Percentiles rank a stretch among this genome's conserved stretches.
These are phyloP conservation scores for Apiospora koreana DNA, from an alignment of 2,329 filamentous ascomycete species.

Conservation along the genomic window DNA sequence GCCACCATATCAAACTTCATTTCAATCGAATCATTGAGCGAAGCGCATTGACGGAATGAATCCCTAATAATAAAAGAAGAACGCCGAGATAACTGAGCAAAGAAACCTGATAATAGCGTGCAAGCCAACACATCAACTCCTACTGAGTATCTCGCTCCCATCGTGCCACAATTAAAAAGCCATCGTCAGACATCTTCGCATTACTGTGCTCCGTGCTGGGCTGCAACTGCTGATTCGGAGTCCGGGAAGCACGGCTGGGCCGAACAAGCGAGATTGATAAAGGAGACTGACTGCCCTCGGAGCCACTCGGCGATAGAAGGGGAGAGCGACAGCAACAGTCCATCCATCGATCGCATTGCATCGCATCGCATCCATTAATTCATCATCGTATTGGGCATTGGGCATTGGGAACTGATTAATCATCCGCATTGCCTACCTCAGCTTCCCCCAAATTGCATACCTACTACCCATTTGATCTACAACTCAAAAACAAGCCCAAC, in stretches of 20 bases:
- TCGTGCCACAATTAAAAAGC: not conserved
- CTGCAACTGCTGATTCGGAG: slow-evolving; percentile 11
- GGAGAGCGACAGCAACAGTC: not conserved
- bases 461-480: not conserved
- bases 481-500: not conserved
- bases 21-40: not conserved
- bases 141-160: not conserved
- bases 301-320: not conserved
- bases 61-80: not conserved
- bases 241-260: slow-evolving; percentile 7
- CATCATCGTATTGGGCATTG: not conserved
- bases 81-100: not conserved
- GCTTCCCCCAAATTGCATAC: not conserved
- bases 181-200: slow-evolving; percentile 3
- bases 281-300: not conserved
- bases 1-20: slow-evolving; percentile 7
- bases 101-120: not conserved
- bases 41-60: not conserved
- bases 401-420: not conserved
- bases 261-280: slow-evolving; percentile 12
- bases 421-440: not conserved
- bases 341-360: not conserved
- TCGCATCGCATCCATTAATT: not conserved
- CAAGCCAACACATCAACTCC: not conserved
- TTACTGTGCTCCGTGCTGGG: slow-evolving; percentile 6